Evolutionary conservation across 768 basidiomycete genomes (phyloP).

Genomic region (Lactifluus pinguis): DNA sequence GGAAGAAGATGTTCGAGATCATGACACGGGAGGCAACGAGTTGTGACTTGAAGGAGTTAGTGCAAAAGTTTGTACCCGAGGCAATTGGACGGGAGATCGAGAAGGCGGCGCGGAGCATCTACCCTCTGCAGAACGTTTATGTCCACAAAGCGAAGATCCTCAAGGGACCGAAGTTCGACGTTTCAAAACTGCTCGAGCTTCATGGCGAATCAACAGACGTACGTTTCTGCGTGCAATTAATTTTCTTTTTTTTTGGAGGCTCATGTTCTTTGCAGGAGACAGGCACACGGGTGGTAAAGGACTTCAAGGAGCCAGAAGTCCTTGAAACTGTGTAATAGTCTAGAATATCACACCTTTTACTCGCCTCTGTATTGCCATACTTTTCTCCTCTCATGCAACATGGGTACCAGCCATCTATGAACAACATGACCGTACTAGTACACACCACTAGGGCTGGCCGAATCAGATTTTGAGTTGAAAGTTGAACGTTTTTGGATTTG

Average conservation of each 20-base stretch:
- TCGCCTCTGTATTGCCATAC: constrained; percentile 18
- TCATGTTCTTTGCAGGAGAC: constrained; percentile 57
- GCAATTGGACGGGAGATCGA: constrained; percentile 99
- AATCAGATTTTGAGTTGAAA: neutral
- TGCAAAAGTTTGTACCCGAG: constrained; percentile 98
- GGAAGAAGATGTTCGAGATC: constrained; percentile 99
- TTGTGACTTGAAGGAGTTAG: constrained; percentile 95
- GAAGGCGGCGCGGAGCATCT: constrained; percentile 94
- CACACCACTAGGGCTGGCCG: neutral
- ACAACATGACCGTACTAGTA: constrained; percentile 18
- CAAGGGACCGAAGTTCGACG: constrained; percentile 95
- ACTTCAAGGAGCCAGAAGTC: constrained; percentile 97
- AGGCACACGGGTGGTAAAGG: constrained; percentile 86
- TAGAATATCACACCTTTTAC: constrained; percentile 20
- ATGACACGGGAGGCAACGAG: constrained; percentile 92
- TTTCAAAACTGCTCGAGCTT: constrained; percentile 90
- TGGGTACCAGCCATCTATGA: constrained; percentile 33
- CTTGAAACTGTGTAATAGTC: constrained; percentile 73
- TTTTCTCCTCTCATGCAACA: constrained; percentile 28
- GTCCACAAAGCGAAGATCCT: constrained; percentile 99
- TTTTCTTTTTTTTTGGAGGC: constrained; percentile 3
- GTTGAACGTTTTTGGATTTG: neutral
- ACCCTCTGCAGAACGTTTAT: constrained; percentile 98
- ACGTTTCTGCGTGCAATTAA: constrained; percentile 29
- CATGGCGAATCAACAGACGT: constrained; percentile 95